Conservation (phyloP, 148 eudicot genomes). For the Dianthus caryophyllus region DNA sequence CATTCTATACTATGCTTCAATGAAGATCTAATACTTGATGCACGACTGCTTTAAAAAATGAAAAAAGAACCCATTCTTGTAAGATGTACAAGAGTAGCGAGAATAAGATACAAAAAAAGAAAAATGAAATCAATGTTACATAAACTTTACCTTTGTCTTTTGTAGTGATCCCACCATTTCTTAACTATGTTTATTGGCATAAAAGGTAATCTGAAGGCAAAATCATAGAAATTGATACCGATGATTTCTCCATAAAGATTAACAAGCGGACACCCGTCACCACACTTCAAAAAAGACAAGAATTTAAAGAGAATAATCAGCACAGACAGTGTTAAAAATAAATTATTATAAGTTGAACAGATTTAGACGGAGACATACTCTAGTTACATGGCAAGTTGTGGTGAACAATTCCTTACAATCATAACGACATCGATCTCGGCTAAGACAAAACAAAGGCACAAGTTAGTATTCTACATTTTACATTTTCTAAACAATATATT, state of each 20-base stretch:
- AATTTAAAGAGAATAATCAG: neutral
- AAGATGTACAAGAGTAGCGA: neutral
- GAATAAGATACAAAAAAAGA: neutral
- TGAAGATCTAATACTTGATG: neutral
- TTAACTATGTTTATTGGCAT: neutral
- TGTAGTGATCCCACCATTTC: constrained; percentile 2
- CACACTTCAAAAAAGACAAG: neutral
- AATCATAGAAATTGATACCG: neutral
- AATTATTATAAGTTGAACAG: neutral
- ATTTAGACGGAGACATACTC: neutral
- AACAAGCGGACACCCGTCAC: neutral
- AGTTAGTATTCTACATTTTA: neutral
- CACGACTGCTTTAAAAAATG: neutral
- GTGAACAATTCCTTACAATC: neutral
- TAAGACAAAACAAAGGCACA: neutral
- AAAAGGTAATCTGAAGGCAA: neutral
- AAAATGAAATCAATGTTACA: neutral
- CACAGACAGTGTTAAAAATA: neutral
- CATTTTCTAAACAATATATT: neutral
- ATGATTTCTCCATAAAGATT: constrained; percentile 1
- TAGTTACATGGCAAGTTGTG: neutral
- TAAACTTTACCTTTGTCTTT: neutral
- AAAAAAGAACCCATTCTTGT: neutral
- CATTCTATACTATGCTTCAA: neutral
- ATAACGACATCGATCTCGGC: neutral